Evolutionary conservation across 192 early-diverging fungal genomes (phyloP).

Genomic region (Podila minutissima): DNA sequence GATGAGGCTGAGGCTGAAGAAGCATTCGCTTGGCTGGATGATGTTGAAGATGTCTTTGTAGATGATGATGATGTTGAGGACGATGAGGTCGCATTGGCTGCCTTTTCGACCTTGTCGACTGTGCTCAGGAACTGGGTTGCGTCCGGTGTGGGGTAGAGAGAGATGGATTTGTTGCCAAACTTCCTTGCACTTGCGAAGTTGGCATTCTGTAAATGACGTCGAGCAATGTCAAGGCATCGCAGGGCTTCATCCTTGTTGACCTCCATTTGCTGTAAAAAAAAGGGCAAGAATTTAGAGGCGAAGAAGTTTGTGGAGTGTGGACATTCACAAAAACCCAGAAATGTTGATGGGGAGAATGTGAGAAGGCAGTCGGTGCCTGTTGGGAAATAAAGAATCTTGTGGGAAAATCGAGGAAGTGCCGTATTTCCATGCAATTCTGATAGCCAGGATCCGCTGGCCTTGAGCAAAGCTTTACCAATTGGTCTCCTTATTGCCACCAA

Average conservation of each 20-base stretch:
- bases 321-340: background rate
- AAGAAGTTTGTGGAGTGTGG: background rate
- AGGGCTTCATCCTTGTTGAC: constrained; percentile 91
- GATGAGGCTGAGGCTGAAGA: constrained; percentile 15
- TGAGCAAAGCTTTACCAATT: no score
- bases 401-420: background rate
- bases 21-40: constrained; percentile 17
- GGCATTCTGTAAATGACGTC: constrained; percentile 70
- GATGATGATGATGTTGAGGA: constrained; percentile 27
- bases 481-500: no score
- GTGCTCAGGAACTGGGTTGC: constrained; percentile 66
- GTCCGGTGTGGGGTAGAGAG: constrained; percentile 81
- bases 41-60: constrained; percentile 31
- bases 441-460: no score
- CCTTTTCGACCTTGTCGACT: constrained; percentile 35
- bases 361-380: background rate
- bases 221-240: constrained; percentile 81
- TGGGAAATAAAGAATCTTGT: background rate
- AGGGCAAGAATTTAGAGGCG: background rate
- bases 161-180: constrained; percentile 83
- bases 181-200: constrained; percentile 79
- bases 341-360: no score
- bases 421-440: no score
- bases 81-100: constrained; percentile 17
- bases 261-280: constrained; percentile 65